These are phyloP conservation scores for Leishmania amazonensis DNA, from an alignment of 208 protist genomes.

Conservation along the genomic window DNA sequence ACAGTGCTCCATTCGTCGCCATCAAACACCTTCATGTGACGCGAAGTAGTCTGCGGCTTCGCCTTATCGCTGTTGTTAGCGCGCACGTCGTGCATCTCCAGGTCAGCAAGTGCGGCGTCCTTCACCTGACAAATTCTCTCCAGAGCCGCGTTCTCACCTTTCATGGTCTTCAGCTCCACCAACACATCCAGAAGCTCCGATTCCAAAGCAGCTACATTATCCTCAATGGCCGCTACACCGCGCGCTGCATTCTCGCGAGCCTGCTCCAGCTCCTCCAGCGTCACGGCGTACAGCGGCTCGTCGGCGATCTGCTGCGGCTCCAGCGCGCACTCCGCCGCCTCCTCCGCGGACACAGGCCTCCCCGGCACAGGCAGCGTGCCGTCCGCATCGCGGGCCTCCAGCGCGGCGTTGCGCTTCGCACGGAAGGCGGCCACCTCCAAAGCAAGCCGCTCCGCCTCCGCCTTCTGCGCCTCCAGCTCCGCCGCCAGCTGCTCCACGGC, in stretches of 20 bases:
- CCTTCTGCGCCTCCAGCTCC: slow-evolving; percentile 23
- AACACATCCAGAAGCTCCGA: slow-evolving; percentile 27
- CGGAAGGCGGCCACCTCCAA: slow-evolving; percentile 10
- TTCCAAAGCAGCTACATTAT: slow-evolving; percentile 20
- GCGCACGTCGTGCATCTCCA: slow-evolving; percentile 24
- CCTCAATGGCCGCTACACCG: background rate
- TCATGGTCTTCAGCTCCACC: slow-evolving; percentile 26
- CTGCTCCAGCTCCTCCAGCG: slow-evolving; percentile 22
- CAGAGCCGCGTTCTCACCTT: slow-evolving; percentile 25
- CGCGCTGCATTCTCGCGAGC: slow-evolving; percentile 12
- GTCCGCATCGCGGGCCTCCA: slow-evolving; percentile 26
- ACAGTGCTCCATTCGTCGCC: slow-evolving; percentile 37
- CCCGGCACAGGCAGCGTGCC: slow-evolving; percentile 27
- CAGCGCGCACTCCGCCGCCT: slow-evolving; percentile 19
- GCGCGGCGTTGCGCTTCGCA: slow-evolving; percentile 31
- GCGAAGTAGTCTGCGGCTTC: background rate
- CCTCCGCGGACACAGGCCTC: slow-evolving; percentile 17
- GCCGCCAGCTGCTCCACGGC: slow-evolving; percentile 1
- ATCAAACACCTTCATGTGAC: slow-evolving; percentile 8
- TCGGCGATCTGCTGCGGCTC: slow-evolving; percentile 16
- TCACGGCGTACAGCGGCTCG: slow-evolving; percentile 24
- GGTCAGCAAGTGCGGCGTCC: slow-evolving; percentile 17
- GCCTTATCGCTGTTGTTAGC: slow-evolving; percentile 23
- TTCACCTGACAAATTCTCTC: slow-evolving; percentile 4
- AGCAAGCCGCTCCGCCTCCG: background rate